Conservation (phyloP, 148 eudicot genomes). For the Rhododendron vialii region DNA sequence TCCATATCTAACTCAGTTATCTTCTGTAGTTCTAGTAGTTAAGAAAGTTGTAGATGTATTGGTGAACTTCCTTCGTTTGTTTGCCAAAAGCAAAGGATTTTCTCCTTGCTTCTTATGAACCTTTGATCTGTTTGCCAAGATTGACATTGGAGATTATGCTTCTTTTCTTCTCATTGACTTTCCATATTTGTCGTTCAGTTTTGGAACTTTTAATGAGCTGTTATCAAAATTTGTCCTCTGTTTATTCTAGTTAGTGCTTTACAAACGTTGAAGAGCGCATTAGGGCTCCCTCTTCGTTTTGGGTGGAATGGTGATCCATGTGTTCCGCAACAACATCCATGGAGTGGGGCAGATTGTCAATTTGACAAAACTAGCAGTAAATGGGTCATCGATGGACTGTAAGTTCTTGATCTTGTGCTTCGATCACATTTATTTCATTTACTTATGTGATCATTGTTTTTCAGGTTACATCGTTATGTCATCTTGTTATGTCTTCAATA, state of each 20-base stretch:
- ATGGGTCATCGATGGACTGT: slow-evolving; percentile 98
- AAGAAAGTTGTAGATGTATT: not conserved
- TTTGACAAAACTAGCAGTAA: slow-evolving; percentile 48
- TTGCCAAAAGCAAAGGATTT: not conserved
- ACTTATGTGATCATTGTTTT: not conserved
- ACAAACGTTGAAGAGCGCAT: slow-evolving; percentile 56
- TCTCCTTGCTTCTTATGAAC: not conserved
- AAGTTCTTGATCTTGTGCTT: slow-evolving; percentile 30
- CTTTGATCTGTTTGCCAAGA: not conserved
- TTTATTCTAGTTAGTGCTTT: slow-evolving; percentile 65
- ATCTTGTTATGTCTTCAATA: not conserved
- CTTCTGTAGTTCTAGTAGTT: not conserved
- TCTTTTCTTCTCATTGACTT: slow-evolving; percentile 5
- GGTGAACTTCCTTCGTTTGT: not conserved
- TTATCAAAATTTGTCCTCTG: not conserved
- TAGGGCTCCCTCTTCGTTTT: slow-evolving; percentile 90
- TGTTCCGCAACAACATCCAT: slow-evolving; percentile 96
- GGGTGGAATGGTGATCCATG: slow-evolving; percentile 99
- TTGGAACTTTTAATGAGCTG: not conserved
- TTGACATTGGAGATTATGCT: not conserved
- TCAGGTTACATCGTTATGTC: not conserved
- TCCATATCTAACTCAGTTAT: not conserved
- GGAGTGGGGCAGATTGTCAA: slow-evolving; percentile 95
- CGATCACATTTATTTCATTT: not conserved
- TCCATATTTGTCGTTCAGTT: not conserved